These are phyloP conservation scores for Mesembryanthemum crystallinum DNA, from an alignment of 148 eudicot species.

Conservation along the genomic window DNA sequence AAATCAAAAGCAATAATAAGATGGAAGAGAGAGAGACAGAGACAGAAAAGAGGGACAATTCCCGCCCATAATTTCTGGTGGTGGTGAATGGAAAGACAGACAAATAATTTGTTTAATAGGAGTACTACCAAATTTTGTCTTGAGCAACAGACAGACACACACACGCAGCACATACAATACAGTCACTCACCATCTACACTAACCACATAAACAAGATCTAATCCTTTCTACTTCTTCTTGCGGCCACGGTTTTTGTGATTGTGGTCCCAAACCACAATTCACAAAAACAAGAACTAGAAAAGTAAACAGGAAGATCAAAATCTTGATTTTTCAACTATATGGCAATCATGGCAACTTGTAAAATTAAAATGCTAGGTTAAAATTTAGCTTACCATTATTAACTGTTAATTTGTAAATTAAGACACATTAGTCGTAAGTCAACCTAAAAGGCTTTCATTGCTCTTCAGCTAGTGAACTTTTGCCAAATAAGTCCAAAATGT, in stretches of 20 bases:
- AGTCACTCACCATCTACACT: background rate
- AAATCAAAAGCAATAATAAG: background rate
- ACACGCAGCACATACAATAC: too few relatives aligned
- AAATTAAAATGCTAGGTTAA: too few relatives aligned
- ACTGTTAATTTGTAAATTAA: too few relatives aligned
- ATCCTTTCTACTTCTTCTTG: background rate
- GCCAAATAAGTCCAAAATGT: too few relatives aligned
- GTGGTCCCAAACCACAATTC: conserved; percentile 2
- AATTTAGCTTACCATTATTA: too few relatives aligned
- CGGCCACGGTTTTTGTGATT: background rate
- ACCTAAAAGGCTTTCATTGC: too few relatives aligned
- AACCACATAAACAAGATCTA: conserved; percentile 14
- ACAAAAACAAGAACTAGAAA: background rate
- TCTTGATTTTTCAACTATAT: too few relatives aligned
- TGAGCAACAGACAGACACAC: background rate
- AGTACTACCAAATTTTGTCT: background rate
- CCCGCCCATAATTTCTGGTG: conserved; percentile 28
- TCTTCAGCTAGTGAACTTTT: too few relatives aligned
- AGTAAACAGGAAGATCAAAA: background rate
- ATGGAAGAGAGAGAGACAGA: background rate
- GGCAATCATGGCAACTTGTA: too few relatives aligned
- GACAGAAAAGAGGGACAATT: conserved; percentile 18
- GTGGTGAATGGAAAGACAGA: conserved; percentile 17
- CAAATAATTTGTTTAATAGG: conserved; percentile 17
- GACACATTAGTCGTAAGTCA: too few relatives aligned